Evolutionary conservation across 2,329 filamentous ascomycete genomes (phyloP).

Genomic region (Talaromyces albobiverticillius): DNA sequence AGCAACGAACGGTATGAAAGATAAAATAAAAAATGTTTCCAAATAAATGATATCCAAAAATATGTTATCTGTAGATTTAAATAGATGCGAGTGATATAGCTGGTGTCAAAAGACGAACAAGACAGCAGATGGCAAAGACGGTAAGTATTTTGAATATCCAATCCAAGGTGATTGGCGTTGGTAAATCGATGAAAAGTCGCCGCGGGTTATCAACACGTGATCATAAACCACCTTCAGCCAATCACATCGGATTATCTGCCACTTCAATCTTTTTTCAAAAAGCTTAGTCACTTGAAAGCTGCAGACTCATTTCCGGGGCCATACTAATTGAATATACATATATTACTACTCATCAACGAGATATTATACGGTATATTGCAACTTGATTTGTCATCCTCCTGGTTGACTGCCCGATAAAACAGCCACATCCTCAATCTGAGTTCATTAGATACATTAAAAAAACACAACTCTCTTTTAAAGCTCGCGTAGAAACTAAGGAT

Average conservation of each 20-base stretch:
- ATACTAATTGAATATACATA: not conserved
- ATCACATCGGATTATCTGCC: not conserved
- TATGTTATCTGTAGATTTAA: too few species aligned
- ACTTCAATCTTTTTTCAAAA: not conserved
- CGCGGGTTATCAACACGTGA: conserved; percentile 7
- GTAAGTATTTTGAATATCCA: too few species aligned
- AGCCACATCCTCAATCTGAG: not conserved
- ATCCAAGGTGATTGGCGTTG: not conserved
- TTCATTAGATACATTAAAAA: not conserved
- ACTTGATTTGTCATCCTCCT: not conserved
- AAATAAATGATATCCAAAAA: not conserved
- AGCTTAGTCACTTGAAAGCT: not conserved
- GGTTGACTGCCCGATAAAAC: not conserved
- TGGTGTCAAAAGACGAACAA: too few species aligned
- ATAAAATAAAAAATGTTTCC: not conserved
- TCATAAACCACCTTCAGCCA: not conserved
- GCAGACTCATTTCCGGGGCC: too few species aligned
- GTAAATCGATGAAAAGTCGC: not conserved
- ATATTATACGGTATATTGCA: not conserved
- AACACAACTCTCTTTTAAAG: not conserved
- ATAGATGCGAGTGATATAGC: not conserved
- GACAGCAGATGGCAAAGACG: too few species aligned
- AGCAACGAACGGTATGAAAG: not conserved
- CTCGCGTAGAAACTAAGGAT: not conserved
- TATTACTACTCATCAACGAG: not conserved